These are phyloP conservation scores for Calycina herbarum DNA, from an alignment of 2,329 filamentous ascomycete species.

Conservation along the genomic window DNA sequence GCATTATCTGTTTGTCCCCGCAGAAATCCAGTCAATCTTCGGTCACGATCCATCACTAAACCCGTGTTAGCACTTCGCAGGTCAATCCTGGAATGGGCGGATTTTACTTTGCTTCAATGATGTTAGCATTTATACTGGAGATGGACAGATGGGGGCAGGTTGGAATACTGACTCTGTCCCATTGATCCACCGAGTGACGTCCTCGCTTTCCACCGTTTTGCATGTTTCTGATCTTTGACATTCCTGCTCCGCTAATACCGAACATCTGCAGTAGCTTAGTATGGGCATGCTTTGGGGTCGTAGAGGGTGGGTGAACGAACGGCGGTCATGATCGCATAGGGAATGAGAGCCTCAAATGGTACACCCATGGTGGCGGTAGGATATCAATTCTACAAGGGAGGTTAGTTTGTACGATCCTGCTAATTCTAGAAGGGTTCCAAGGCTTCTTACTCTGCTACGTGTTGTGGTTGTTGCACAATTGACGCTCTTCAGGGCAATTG, in stretches of 20 bases:
- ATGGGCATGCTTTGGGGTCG: constrained; percentile 1
- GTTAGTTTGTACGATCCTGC: constrained; percentile 16
- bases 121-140: constrained; percentile 27
- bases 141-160: not conserved
- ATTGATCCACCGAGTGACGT: constrained; percentile 42
- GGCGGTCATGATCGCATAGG: constrained; percentile 43
- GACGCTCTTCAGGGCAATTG: constrained; percentile 18
- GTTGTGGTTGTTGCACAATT: constrained; percentile 28
- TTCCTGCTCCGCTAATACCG: constrained; percentile 41
- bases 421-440: not conserved
- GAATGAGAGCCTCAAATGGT: constrained; percentile 44
- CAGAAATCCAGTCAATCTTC: constrained; percentile 42
- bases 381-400: constrained; percentile 23
- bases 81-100: not conserved
- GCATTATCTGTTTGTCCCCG: constrained; percentile 42
- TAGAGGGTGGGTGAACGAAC: constrained; percentile 33
- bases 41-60: constrained; percentile 45
- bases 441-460: constrained; percentile 6
- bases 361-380: constrained; percentile 40
- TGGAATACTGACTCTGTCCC: constrained; percentile 41
- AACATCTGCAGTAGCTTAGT: constrained; percentile 41
- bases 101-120: constrained; percentile 39
- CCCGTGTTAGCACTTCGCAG: constrained; percentile 20
- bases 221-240: constrained; percentile 41
- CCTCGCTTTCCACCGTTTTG: constrained; percentile 43